A percentile compares a stretch with the other conserved stretches of the same genome.
Evolutionary conservation across 225 moss, liverwort and hornwort species (phyloP).

Genomic region (Sphagnum contortum): DNA sequence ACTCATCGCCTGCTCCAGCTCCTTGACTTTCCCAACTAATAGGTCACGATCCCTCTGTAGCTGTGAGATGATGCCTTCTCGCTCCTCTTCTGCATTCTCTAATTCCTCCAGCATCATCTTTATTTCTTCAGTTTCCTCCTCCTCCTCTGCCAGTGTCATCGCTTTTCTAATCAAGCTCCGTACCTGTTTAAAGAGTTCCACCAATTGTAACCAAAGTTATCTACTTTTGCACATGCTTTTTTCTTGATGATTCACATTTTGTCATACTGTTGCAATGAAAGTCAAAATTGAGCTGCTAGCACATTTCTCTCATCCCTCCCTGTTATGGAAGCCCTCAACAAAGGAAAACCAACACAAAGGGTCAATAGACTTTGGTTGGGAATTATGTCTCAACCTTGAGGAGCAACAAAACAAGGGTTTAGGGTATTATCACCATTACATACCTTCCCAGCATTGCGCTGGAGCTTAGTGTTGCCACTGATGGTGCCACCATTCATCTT

Average conservation of each 20-base stretch:
- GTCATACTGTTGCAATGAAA: no score
- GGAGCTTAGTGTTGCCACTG: conserved; percentile 56
- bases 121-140: conserved; percentile 33
- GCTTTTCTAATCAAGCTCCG: conserved; percentile 36
- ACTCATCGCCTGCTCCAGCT: conserved; percentile 45
- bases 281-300: no score
- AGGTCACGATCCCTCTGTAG: conserved; percentile 44
- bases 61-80: conserved; percentile 30
- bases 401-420: background rate
- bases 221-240: no score
- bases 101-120: conserved; percentile 35
- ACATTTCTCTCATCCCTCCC: no score
- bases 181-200: conserved; percentile 12
- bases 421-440: background rate
- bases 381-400: background rate
- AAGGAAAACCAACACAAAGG: no score
- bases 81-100: conserved; percentile 43
- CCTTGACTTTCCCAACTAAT: conserved; percentile 44
- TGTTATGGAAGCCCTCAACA: no score
- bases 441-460: conserved; percentile 83
- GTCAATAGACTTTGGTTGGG: no score
- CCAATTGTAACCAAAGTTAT: no score
- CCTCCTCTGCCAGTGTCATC: conserved; percentile 41
- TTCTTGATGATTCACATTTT: no score
- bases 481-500: conserved; percentile 13